A percentile compares a stretch with the other conserved stretches of the same genome.
phyloP scores from a whole-genome alignment of 163 green algal species.

The Scenedesmus sp. region DNA sequence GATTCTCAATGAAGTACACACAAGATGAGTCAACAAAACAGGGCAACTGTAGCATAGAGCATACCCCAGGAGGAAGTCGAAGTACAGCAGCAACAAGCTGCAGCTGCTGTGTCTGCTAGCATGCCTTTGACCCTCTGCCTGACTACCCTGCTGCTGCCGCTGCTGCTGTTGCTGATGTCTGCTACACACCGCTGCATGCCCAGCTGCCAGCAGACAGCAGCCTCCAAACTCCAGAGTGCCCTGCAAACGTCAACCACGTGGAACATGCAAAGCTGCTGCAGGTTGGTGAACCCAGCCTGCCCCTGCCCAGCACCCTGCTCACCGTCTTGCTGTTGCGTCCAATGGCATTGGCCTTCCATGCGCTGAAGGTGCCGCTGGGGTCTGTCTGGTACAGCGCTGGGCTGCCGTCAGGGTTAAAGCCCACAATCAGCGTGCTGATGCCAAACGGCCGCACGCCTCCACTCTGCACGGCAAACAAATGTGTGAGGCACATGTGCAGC shows the following conservation, averaged over 20 bases:
- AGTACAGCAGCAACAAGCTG: not conserved
- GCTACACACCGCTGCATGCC: not conserved
- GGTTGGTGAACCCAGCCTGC: no score
- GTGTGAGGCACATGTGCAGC: not conserved
- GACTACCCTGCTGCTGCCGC: no score
- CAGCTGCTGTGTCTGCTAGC: no score
- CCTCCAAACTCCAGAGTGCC: not conserved
- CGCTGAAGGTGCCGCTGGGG: conserved; percentile 95
- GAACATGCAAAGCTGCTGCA: not conserved
- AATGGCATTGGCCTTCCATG: conserved; percentile 98
- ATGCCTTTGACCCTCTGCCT: no score
- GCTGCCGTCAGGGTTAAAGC: conserved; percentile 83
- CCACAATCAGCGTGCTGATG: conserved; percentile 97
- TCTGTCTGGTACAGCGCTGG: conserved; percentile 97
- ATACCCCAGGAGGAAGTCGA: no score
- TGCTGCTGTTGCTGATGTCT: not conserved
- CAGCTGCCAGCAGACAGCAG: not conserved
- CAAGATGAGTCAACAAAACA: not conserved
- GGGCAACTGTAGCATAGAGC: no score
- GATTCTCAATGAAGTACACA: no score
- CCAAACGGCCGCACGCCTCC: conserved; percentile 98
- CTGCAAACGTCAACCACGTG: not conserved
- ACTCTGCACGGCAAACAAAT: conserved; percentile 74
- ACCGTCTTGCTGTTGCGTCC: conserved; percentile 98
- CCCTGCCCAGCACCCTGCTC: not conserved